These are phyloP conservation scores for Linnemannia hyalina DNA, from an alignment of 192 early-diverging fungal genomes.

Conservation along the genomic window DNA sequence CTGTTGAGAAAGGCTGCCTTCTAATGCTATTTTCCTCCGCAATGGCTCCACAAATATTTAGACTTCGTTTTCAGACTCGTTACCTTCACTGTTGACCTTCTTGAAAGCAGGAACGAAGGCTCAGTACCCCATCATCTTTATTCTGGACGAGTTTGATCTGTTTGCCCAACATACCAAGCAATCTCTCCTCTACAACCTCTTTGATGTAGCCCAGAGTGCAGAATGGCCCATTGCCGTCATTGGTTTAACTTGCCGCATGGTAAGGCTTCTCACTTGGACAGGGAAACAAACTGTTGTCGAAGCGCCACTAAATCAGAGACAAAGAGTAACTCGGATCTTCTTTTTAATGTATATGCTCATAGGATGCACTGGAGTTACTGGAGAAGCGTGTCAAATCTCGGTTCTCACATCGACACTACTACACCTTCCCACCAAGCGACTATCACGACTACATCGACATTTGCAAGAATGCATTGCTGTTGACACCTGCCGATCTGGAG, in stretches of 20 bases:
- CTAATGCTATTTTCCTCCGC: background rate
- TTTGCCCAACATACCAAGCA: slow-evolving; percentile 96
- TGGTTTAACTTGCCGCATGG: slow-evolving; percentile 83
- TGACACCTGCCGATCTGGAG: slow-evolving; percentile 40
- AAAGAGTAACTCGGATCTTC: background rate
- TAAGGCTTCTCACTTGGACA: slow-evolving; percentile 24
- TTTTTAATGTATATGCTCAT: background rate
- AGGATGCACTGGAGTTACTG: slow-evolving; percentile 87
- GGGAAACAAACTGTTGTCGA: background rate
- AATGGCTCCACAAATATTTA: slow-evolving; percentile 25
- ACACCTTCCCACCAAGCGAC: slow-evolving; percentile 69
- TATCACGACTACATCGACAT: slow-evolving; percentile 72
- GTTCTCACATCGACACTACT: slow-evolving; percentile 90
- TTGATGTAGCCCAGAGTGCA: slow-evolving; percentile 89
- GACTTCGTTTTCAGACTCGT: slow-evolving; percentile 80
- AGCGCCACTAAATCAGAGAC: background rate
- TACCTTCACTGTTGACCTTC: slow-evolving; percentile 73
- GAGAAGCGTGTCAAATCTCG: slow-evolving; percentile 97
- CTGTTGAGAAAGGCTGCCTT: no score
- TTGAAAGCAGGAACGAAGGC: slow-evolving; percentile 68
- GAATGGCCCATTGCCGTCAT: slow-evolving; percentile 89
- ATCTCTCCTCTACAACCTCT: slow-evolving; percentile 92
- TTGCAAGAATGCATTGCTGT: slow-evolving; percentile 62
- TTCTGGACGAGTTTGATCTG: slow-evolving; percentile 94
- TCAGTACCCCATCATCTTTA: slow-evolving; percentile 82